These are phyloP conservation scores for Moesziomyces sp. DNA, from an alignment of 1,284 basidiomycete genomes.

Conservation along the genomic window DNA sequence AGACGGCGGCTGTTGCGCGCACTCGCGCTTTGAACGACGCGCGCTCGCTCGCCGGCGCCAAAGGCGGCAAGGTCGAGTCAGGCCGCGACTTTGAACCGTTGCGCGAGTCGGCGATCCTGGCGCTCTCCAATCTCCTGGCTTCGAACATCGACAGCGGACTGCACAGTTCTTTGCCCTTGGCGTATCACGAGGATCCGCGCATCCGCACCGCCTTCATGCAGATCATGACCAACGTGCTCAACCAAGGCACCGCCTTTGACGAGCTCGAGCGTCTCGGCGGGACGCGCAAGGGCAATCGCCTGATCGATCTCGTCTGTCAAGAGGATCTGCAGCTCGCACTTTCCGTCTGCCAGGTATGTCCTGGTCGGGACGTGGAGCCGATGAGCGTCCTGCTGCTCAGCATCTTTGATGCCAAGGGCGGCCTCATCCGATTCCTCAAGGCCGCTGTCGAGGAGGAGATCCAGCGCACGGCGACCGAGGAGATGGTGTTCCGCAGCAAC, in stretches of 20 bases:
- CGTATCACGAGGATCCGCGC: constrained; percentile 79
- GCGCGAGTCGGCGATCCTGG: constrained; percentile 67
- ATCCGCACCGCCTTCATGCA: constrained; percentile 85
- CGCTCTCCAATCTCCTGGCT: constrained; percentile 81
- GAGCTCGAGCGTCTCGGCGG: constrained; percentile 57
- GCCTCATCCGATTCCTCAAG: constrained; percentile 60
- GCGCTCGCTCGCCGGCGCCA: constrained; percentile 13
- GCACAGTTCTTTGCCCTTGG: constrained; percentile 84
- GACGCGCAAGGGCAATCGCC: constrained; percentile 46
- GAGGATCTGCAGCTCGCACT: constrained; percentile 58
- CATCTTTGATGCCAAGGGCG: constrained; percentile 62
- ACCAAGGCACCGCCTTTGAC: constrained; percentile 73
- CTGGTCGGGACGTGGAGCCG: constrained; percentile 50
- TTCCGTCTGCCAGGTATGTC: constrained; percentile 57
- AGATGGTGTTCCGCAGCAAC: constrained; percentile 65
- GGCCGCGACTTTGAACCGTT: constrained; percentile 42
- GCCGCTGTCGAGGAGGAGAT: constrained; percentile 60
- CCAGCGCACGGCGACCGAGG: constrained; percentile 53
- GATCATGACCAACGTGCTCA: constrained; percentile 85
- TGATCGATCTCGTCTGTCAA: constrained; percentile 59
- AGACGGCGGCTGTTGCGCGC: constrained; percentile 29
- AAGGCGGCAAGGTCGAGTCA: constrained; percentile 18
- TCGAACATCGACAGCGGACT: constrained; percentile 89
- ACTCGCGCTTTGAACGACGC: constrained; percentile 19
- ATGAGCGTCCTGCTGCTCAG: constrained; percentile 56